phyloP scores from a whole-genome alignment of 306 rosid species.

The Rosa multiflora region DNA sequence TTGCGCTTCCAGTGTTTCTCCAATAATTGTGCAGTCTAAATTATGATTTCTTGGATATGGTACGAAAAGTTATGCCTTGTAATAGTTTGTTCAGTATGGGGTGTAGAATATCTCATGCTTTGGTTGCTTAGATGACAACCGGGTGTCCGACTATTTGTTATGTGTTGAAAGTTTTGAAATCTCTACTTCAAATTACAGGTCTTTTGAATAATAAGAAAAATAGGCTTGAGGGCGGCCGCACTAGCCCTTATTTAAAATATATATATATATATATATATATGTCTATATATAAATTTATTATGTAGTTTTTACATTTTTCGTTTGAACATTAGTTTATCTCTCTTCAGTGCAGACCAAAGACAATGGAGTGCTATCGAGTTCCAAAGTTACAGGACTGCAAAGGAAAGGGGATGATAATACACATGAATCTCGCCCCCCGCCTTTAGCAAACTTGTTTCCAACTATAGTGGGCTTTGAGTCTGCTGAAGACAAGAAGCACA shows the following conservation, averaged over 20 bases:
- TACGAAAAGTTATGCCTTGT: neutral
- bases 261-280: no score
- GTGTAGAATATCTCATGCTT: neutral
- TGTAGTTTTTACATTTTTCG: conserved; percentile 35
- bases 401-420: conserved; percentile 54
- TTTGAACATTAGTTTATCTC: conserved; percentile 61
- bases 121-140: neutral
- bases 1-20: neutral
- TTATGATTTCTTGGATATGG: neutral
- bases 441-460: conserved; percentile 51
- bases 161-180: neutral
- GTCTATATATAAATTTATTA: neutral
- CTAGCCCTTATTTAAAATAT: no score
- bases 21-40: neutral
- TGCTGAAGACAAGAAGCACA: conserved; percentile 38
- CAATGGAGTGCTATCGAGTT: conserved; percentile 58
- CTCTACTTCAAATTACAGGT: conserved; percentile 21
- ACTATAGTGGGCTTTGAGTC: conserved; percentile 50
- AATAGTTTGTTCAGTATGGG: neutral
- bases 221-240: no score
- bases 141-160: neutral
- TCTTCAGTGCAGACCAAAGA: conserved; percentile 98
- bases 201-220: neutral
- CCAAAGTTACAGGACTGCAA: conserved; percentile 41
- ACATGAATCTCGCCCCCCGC: conserved; percentile 31